Percentiles rank a stretch among this genome's conserved stretches.
Conservation (phyloP, 2,329 filamentous ascomycete species). For the Pseudogymnoascus sp. region DNA sequence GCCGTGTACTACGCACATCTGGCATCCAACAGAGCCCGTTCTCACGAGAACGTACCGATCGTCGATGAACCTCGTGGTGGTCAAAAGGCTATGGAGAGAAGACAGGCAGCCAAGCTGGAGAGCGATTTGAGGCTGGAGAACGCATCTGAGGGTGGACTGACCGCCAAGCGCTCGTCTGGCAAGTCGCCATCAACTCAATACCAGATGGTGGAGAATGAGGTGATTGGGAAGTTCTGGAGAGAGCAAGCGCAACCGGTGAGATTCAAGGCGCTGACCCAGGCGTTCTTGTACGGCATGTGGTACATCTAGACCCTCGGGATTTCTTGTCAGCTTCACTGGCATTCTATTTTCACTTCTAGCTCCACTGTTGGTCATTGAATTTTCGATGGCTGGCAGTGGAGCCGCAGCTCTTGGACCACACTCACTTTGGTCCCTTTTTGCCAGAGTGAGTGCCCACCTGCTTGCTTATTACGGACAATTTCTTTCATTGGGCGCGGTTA, state of each 20-base stretch:
- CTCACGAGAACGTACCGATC: constrained; percentile 53
- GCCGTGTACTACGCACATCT: constrained; percentile 96
- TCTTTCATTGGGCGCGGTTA: constrained; percentile 5
- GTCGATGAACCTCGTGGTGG: constrained; percentile 37
- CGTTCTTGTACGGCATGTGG: constrained; percentile 27
- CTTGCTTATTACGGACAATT: constrained; percentile 8
- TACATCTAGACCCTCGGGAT: constrained; percentile 22
- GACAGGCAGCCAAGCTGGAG: constrained; percentile 14
- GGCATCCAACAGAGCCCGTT: constrained; percentile 68
- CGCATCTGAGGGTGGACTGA: constrained; percentile 19
- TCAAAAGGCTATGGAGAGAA: constrained; percentile 31
- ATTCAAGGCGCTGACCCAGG: constrained; percentile 8
- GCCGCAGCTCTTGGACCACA: neutral
- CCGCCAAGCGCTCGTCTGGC: constrained; percentile 15
- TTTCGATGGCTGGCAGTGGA: neutral
- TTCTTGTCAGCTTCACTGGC: neutral
- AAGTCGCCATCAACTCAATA: constrained; percentile 23
- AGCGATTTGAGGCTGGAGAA: constrained; percentile 10
- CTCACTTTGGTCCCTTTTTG: neutral
- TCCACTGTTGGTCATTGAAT: neutral
- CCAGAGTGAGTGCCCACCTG: neutral
- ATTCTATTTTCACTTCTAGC: neutral
- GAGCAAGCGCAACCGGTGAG: constrained; percentile 3
- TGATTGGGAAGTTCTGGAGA: constrained; percentile 2
- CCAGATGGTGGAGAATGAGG: constrained; percentile 12